Evolutionary conservation across 2,329 filamentous ascomycete species (phyloP).

Genomic region (Trichoderma afroharzianum): DNA sequence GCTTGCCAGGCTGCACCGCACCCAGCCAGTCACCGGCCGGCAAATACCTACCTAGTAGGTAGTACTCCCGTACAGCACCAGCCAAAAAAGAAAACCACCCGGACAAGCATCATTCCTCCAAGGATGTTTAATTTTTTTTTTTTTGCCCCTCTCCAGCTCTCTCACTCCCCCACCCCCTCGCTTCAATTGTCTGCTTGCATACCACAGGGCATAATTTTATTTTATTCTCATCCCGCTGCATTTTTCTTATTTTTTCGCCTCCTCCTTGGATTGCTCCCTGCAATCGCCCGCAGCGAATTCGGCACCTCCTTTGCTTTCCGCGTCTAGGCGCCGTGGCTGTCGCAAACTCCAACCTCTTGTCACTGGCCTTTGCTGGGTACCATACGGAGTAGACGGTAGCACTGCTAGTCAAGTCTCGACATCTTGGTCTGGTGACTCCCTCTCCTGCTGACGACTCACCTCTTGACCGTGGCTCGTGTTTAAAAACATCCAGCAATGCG

Average conservation of each 20-base stretch:
- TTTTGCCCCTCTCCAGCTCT: slow-evolving; percentile 3
- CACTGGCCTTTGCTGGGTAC: background rate
- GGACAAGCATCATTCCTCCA: background rate
- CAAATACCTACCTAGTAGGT: too few species aligned
- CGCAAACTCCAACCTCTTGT: background rate
- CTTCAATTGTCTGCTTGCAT: slow-evolving; percentile 9
- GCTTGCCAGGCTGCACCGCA: background rate
- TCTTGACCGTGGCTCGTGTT: background rate
- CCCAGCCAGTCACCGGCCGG: too few species aligned
- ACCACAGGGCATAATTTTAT: background rate
- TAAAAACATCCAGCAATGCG: slow-evolving; percentile 13
- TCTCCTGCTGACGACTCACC: slow-evolving; percentile 10
- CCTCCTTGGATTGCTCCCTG: background rate
- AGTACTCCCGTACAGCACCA: too few species aligned
- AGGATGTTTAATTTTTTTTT: background rate
- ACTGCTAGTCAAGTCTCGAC: slow-evolving; percentile 3
- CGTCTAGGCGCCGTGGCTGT: background rate
- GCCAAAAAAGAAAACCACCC: background rate
- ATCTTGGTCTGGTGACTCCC: background rate
- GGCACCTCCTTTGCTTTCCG: background rate
- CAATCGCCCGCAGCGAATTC: background rate
- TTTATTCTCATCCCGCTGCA: background rate
- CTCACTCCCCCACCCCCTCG: slow-evolving; percentile 8
- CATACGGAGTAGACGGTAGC: background rate
- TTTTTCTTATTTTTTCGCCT: background rate